These are phyloP conservation scores for Somion occarium DNA, from an alignment of 1,284 basidiomycete genomes.

Conservation along the genomic window DNA sequence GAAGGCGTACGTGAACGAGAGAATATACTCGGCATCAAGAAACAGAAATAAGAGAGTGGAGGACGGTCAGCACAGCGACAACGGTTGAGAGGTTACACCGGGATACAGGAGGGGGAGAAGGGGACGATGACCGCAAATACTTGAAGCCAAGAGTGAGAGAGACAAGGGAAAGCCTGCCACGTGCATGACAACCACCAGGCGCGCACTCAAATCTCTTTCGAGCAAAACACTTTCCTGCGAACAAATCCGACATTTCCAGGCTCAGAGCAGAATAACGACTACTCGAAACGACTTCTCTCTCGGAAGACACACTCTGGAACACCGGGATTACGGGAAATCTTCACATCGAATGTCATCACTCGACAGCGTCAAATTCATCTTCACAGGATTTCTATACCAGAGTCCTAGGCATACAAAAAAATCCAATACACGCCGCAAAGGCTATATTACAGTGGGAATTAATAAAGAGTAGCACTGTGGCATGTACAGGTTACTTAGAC, in stretches of 20 bases:
- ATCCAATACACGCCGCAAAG: not conserved
- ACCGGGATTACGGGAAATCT: too few species aligned
- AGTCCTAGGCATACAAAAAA: not conserved
- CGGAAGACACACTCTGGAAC: not conserved
- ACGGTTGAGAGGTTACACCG: not conserved
- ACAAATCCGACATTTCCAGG: not conserved
- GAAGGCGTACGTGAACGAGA: slow-evolving; percentile 51
- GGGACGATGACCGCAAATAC: not conserved
- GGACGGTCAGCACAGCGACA: slow-evolving; percentile 16
- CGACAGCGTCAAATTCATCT: not conserved
- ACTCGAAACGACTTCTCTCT: not conserved
- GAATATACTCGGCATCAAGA: slow-evolving; percentile 53
- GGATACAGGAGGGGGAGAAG: not conserved
- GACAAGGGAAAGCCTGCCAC: not conserved
- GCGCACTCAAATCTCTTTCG: not conserved
- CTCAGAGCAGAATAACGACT: not conserved
- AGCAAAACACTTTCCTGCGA: not conserved
- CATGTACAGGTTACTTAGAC: not conserved
- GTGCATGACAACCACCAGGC: slow-evolving; percentile 1
- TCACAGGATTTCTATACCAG: not conserved
- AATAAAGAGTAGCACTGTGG: not conserved
- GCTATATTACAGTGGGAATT: not conserved
- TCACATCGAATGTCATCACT: not conserved
- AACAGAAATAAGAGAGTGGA: slow-evolving; percentile 19
- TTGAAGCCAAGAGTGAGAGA: not conserved